These are phyloP conservation scores for Atkinsonella texensis DNA, from an alignment of 2,329 filamentous ascomycete genomes.

Conservation along the genomic window DNA sequence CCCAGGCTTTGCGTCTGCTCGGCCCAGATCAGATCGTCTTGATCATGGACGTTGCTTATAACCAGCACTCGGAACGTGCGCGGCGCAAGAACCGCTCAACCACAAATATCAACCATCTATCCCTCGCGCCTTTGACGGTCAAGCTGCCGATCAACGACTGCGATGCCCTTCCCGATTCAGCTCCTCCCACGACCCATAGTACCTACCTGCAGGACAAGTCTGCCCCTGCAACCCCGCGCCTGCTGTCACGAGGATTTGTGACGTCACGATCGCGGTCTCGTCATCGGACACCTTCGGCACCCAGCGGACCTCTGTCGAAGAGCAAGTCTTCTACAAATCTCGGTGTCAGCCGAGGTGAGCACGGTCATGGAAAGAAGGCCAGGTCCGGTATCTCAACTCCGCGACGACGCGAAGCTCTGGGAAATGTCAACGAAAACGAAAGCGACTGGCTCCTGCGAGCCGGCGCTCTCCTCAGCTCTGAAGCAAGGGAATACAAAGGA, in stretches of 20 bases:
- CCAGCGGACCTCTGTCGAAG: constrained; percentile 34
- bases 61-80: constrained; percentile 44
- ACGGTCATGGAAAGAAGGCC: constrained; percentile 10
- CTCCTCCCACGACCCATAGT: constrained; percentile 18
- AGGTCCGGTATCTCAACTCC: constrained; percentile 23
- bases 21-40: background rate
- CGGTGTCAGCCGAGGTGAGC: constrained; percentile 9
- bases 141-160: constrained; percentile 46
- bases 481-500: constrained; percentile 54
- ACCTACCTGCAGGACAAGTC: constrained; percentile 53
- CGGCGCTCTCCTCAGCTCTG: constrained; percentile 48
- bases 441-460: constrained; percentile 55
- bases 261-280: constrained; percentile 36
- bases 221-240: constrained; percentile 50
- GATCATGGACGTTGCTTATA: constrained; percentile 46
- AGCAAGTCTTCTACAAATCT: constrained; percentile 54
- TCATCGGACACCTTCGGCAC: constrained; percentile 27
- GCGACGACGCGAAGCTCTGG: constrained; percentile 19
- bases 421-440: constrained; percentile 30
- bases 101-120: constrained; percentile 46
- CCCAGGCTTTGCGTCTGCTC: background rate
- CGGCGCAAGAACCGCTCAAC: constrained; percentile 47
- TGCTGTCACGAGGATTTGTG: constrained; percentile 43
- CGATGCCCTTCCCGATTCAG: constrained; percentile 31
- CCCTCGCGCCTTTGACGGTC: constrained; percentile 51